These are phyloP conservation scores for Anastatica hierochuntica DNA, from an alignment of 345 rosid genomes.

Conservation along the genomic window DNA sequence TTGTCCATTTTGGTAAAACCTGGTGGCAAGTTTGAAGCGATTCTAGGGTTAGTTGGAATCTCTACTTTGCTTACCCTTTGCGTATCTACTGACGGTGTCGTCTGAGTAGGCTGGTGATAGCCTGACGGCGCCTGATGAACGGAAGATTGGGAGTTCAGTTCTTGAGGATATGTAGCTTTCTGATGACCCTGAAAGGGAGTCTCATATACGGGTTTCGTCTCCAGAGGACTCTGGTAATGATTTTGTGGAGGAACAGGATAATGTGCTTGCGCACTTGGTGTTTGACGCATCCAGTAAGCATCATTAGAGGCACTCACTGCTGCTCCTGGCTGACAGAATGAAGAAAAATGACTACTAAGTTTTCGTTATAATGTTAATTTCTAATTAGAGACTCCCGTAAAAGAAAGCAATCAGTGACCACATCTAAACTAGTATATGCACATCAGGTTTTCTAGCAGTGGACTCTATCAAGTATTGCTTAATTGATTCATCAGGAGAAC, in stretches of 20 bases:
- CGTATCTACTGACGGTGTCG: constrained; percentile 40
- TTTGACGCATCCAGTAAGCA: constrained; percentile 58
- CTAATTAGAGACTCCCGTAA: neutral
- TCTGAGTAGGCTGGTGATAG: constrained; percentile 46
- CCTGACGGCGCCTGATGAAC: constrained; percentile 29
- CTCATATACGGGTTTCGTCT: constrained; percentile 48
- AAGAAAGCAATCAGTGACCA: constrained; percentile 10
- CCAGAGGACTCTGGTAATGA: constrained; percentile 50
- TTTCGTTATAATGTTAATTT: neutral
- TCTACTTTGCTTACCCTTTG: constrained; percentile 76
- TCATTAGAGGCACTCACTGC: constrained; percentile 50
- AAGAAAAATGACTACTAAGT: constrained; percentile 11
- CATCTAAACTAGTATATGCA: constrained; percentile 9
- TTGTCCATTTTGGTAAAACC: constrained; percentile 62
- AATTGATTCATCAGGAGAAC: neutral
- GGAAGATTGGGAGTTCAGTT: constrained; percentile 42
- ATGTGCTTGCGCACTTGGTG: constrained; percentile 51
- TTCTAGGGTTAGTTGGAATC: constrained; percentile 96
- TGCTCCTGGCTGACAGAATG: constrained; percentile 51
- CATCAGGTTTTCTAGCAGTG: neutral
- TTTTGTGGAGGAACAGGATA: constrained; percentile 49
- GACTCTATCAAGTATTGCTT: neutral
- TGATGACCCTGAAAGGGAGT: constrained; percentile 63
- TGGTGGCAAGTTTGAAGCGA: constrained; percentile 78
- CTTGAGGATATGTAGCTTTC: constrained; percentile 49